Evolutionary conservation across 768 basidiomycete species (phyloP), one percentile per base, ranked within the genome.

Genomic region (Chlorophyllum brunneum): DNA sequence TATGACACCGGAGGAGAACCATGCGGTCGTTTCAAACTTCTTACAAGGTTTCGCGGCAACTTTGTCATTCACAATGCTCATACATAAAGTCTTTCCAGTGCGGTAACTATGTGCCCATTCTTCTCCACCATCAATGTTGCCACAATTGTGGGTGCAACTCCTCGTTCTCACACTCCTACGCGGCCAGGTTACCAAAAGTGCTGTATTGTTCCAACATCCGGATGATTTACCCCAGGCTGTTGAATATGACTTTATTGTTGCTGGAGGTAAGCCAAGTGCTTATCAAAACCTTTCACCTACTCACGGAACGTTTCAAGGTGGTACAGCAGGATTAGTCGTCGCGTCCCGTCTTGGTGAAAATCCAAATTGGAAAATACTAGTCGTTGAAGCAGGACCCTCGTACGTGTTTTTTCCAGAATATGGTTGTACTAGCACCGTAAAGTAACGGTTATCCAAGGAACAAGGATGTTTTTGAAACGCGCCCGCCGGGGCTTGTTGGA

Each of bases 311-410:
- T 15, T 27, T 30, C 3, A 26, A 44, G 42, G 42, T 44, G 42
- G 42, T 18, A 44, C 42, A 5, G 54, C 41, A n/a, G 54, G 54
- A 18, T 39, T 39, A 22, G 46, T 38, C 22, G 46, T 34, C 36
- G 36, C 48, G n/a, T 16, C 48, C 22, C 48, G 54, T 27, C 48
- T 55, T 13, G 34, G 46, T 5, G 54, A 50, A 22, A 55, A 55
- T 38, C 48, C 41, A 1, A 50, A 45, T 6, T 49, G 36, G 29
- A 44, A 45, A 26, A 34, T 55, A 9, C 27, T 55, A 22, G 48
- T 55, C 10, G 44, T 55, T 20, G 54, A 55, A 37, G 54, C 48
- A 10, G 54, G 54, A 43, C 56, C 31, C 5, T 48, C 46, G 44
- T 45, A 33, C 29, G 44, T 45, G 16, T n/a, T 16, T 20, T 22